A percentile compares a stretch with the other conserved stretches of the same genome.
Conservation (phyloP, 805 yeast genomes). For the Candida xiaguanensis region DNA sequence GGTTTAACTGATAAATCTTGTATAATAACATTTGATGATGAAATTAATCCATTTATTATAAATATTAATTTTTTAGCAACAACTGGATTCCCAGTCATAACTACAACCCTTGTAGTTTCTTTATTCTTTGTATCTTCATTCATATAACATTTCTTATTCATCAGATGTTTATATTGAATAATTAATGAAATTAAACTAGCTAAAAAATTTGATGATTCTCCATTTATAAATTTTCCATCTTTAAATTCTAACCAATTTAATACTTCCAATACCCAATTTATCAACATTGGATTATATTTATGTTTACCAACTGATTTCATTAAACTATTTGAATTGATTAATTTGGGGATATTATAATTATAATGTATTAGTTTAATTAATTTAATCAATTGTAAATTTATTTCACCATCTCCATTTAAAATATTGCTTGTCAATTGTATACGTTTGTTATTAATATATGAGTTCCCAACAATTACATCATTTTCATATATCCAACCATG, state of each 20-base stretch:
- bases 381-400: conserved; percentile 32
- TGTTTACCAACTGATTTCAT: conserved; percentile 19
- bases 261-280: conserved; percentile 51
- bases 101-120: conserved; percentile 46
- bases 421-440: conserved; percentile 34
- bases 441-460: conserved; percentile 27
- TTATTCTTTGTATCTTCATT: conserved; percentile 16
- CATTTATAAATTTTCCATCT: conserved; percentile 34
- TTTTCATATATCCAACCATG: conserved; percentile 9
- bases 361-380: conserved; percentile 37
- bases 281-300: conserved; percentile 31
- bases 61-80: conserved; percentile 58
- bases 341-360: conserved; percentile 43
- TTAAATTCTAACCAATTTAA: conserved; percentile 55
- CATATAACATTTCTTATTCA: conserved; percentile 30
- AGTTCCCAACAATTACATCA: conserved; percentile 5
- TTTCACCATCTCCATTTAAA: conserved; percentile 44
- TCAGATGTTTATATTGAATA: conserved; percentile 35
- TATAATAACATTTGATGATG: conserved; percentile 12
- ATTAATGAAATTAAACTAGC: conserved; percentile 47
- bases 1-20: background rate
- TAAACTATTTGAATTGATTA: conserved; percentile 39
- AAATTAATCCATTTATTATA: conserved; percentile 48
- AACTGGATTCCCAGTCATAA: conserved; percentile 57
- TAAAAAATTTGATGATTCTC: conserved; percentile 33